Percentiles rank a stretch among this genome's conserved stretches.
phyloP scores from a whole-genome alignment of 2,329 filamentous ascomycete genomes.

The Bipolaris bicolor region DNA sequence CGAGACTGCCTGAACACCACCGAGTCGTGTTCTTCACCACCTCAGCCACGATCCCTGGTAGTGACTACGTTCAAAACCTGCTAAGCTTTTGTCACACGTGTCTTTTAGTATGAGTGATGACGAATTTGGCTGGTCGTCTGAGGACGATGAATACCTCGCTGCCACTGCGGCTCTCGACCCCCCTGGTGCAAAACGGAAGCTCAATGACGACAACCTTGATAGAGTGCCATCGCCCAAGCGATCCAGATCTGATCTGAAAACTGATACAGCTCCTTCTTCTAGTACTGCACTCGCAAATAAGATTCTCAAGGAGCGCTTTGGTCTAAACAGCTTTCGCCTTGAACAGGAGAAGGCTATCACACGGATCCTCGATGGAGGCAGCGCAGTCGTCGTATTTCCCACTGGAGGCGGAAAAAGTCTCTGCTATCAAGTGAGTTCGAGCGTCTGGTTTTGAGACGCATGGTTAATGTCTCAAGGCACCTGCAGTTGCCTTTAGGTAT shows the following conservation, averaged over 20 bases:
- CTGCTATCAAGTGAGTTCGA: constrained; percentile 77
- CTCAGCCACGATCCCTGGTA: background rate
- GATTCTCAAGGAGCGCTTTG: constrained; percentile 52
- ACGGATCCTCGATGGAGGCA: constrained; percentile 52
- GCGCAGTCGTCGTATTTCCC: constrained; percentile 67
- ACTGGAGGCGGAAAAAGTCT: constrained; percentile 95
- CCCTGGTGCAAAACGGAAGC: constrained; percentile 13
- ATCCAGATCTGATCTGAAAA: background rate
- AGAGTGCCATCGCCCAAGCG: constrained; percentile 2
- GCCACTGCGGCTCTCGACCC: constrained; percentile 3
- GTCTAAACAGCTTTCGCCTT: constrained; percentile 51
- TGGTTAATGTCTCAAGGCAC: constrained; percentile 31
- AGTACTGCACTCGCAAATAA: constrained; percentile 37
- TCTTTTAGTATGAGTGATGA: constrained; percentile 15
- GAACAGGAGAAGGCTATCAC: constrained; percentile 56
- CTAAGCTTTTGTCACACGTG: background rate
- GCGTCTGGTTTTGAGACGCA: background rate
- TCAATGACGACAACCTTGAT: background rate
- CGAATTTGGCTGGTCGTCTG: constrained; percentile 18
- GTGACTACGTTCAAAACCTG: background rate
- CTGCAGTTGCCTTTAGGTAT: constrained; percentile 53
- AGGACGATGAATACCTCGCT: constrained; percentile 13
- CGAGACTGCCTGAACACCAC: background rate
- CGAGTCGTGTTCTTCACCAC: background rate
- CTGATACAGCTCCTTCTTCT: background rate